These are phyloP conservation scores for Salix udensis DNA, from an alignment of 345 rosid genomes.

Conservation along the genomic window DNA sequence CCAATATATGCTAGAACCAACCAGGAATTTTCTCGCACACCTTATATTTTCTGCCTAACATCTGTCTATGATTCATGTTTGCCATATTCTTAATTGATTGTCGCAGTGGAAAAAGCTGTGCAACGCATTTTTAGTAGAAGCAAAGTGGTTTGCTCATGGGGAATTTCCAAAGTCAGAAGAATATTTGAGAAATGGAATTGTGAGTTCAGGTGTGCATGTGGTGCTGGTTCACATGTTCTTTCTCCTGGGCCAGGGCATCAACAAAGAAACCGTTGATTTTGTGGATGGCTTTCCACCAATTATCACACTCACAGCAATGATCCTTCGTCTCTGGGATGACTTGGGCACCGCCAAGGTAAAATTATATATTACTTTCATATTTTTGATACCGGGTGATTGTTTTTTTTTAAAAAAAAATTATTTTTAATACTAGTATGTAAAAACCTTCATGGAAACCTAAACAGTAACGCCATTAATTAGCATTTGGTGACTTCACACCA, in stretches of 20 bases:
- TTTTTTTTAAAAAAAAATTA: too few species aligned
- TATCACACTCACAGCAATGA: slow-evolving; percentile 31
- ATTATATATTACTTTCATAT: too few species aligned
- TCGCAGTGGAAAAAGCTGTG: slow-evolving; percentile 50
- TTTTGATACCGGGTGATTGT: too few species aligned
- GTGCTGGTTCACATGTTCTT: slow-evolving; percentile 48
- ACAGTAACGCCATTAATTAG: too few species aligned
- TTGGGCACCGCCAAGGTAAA: slow-evolving; percentile 18
- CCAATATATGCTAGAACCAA: too few species aligned
- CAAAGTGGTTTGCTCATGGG: slow-evolving; percentile 45
- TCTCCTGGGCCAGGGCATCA: slow-evolving; percentile 36
- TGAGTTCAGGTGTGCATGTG: slow-evolving; percentile 49
- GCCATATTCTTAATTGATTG: not conserved
- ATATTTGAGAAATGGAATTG: slow-evolving; percentile 50
- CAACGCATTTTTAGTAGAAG: slow-evolving; percentile 54
- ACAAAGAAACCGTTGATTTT: slow-evolving; percentile 26
- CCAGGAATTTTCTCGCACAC: too few species aligned
- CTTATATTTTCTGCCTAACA: not conserved
- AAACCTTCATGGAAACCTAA: too few species aligned
- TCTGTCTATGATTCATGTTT: not conserved
- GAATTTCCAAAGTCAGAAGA: slow-evolving; percentile 33
- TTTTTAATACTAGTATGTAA: too few species aligned
- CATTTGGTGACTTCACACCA: slow-evolving; percentile 30
- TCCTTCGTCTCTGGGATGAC: slow-evolving; percentile 43
- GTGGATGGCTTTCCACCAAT: slow-evolving; percentile 35